These are phyloP conservation scores for Sporothrix humicola DNA, from an alignment of 2,329 filamentous ascomycete species.

Conservation along the genomic window DNA sequence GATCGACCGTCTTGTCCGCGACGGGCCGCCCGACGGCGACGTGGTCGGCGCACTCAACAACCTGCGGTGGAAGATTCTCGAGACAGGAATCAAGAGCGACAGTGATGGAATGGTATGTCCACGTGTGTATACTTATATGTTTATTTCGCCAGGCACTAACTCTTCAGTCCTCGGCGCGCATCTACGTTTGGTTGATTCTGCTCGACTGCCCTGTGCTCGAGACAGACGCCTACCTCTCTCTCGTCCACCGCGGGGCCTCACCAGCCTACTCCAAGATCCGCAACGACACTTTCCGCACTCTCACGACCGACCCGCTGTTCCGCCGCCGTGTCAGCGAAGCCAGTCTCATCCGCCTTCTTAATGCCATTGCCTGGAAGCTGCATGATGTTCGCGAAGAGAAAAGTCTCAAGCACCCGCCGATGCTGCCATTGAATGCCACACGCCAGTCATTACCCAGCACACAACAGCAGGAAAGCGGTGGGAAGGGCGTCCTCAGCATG, in stretches of 20 bases:
- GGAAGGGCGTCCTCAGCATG: conserved; percentile 28
- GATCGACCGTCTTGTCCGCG: conserved; percentile 77
- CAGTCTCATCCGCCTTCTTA: conserved; percentile 89
- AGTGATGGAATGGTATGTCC: conserved; percentile 76
- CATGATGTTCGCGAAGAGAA: conserved; percentile 72
- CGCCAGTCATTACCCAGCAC: conserved; percentile 40
- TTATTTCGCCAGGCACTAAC: background rate
- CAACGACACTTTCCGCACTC: conserved; percentile 95
- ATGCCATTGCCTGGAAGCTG: conserved; percentile 92
- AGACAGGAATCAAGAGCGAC: conserved; percentile 76
- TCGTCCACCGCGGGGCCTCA: conserved; percentile 91
- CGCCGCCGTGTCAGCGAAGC: conserved; percentile 94
- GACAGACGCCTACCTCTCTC: conserved; percentile 85
- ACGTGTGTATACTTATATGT: background rate
- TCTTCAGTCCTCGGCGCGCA: conserved; percentile 80
- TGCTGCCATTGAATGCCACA: conserved; percentile 3
- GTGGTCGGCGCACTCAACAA: conserved; percentile 70
- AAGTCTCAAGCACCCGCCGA: conserved; percentile 28
- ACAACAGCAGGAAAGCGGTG: background rate
- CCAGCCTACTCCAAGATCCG: conserved; percentile 96
- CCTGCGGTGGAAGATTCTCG: conserved; percentile 73
- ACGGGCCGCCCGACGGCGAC: conserved; percentile 77
- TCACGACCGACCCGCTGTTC: conserved; percentile 97
- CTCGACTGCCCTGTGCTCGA: conserved; percentile 84
- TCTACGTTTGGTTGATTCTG: conserved; percentile 95